A percentile compares a stretch with the other conserved stretches of the same genome.
phyloP scores from a whole-genome alignment of 202 grass and related monocot genomes.

The Carex sylvatica region DNA sequence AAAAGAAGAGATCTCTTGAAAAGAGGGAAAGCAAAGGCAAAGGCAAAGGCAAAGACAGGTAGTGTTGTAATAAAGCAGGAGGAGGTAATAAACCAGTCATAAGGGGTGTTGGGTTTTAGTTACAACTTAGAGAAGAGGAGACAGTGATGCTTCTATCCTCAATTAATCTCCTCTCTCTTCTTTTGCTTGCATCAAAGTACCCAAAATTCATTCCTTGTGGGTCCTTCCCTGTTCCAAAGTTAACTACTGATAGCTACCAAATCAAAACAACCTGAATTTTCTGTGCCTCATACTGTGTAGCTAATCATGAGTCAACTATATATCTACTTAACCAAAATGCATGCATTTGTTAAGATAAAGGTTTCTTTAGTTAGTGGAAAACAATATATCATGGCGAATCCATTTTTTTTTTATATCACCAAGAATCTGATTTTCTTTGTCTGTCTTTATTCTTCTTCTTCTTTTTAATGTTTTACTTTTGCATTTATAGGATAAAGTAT shows the following conservation, averaged over 20 bases:
- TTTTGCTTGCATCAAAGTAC: slow-evolving; percentile 21
- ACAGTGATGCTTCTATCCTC: slow-evolving; percentile 20
- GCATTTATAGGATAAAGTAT: neutral
- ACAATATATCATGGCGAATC: neutral
- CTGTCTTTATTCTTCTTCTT: neutral
- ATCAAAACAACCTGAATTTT: neutral
- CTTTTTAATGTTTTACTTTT: neutral
- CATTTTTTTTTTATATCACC: neutral
- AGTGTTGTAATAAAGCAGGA: slow-evolving; percentile 1
- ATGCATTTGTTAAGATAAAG: neutral
- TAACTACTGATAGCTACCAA: neutral
- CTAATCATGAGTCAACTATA: neutral
- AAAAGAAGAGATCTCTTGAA: slow-evolving; percentile 26
- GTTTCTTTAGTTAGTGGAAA: neutral
- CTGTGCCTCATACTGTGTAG: neutral
- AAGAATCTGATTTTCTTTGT: neutral
- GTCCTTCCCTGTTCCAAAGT: slow-evolving; percentile 13
- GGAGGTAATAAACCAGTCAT: slow-evolving; percentile 18
- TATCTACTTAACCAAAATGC: neutral
- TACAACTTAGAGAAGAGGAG: neutral
- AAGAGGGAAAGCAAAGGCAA: slow-evolving; percentile 11
- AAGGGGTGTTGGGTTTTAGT: neutral
- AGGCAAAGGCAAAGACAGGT: neutral
- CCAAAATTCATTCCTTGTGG: slow-evolving; percentile 10
- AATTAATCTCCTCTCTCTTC: neutral